These are phyloP conservation scores for Leccinum boreale DNA, from an alignment of 768 basidiomycete genomes.

Conservation along the genomic window DNA sequence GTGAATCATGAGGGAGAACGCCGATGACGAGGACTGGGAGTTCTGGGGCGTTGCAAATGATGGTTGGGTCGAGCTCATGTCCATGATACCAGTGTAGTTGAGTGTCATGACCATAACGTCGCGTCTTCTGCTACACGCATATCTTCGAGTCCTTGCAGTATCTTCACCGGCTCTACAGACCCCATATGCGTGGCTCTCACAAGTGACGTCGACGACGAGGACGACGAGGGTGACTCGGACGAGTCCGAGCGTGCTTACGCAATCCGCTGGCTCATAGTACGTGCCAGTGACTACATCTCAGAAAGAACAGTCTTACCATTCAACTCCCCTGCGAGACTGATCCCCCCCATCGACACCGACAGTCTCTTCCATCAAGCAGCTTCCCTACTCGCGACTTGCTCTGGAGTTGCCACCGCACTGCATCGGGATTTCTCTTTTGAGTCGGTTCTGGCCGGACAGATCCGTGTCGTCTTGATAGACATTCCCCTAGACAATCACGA, in stretches of 20 bases:
- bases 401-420: constrained; percentile 61
- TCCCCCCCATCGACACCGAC: constrained; percentile 26
- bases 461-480: constrained; percentile 55
- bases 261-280: constrained; percentile 40
- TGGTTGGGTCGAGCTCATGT: too few relatives aligned
- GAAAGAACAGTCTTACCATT: neutral
- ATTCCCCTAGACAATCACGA: constrained; percentile 66
- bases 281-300: too few relatives aligned
- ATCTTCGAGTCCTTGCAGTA: too few relatives aligned
- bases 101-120: too few relatives aligned
- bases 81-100: too few relatives aligned
- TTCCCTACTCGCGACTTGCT: constrained; percentile 59
- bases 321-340: neutral
- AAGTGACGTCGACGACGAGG: too few relatives aligned
- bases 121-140: too few relatives aligned
- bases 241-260: constrained; percentile 40
- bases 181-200: too few relatives aligned
- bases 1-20: constrained; percentile 17
- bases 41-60: constrained; percentile 2
- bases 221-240: too few relatives aligned
- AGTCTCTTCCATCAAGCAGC: constrained; percentile 51
- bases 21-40: constrained; percentile 2
- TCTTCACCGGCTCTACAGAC: too few relatives aligned
- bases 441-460: constrained; percentile 6
- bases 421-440: constrained; percentile 53